Evolutionary conservation across 2,329 filamentous ascomycete genomes (phyloP), one percentile per base, ranked within the genome.

Genomic region (Trichoderma sp.): DNA sequence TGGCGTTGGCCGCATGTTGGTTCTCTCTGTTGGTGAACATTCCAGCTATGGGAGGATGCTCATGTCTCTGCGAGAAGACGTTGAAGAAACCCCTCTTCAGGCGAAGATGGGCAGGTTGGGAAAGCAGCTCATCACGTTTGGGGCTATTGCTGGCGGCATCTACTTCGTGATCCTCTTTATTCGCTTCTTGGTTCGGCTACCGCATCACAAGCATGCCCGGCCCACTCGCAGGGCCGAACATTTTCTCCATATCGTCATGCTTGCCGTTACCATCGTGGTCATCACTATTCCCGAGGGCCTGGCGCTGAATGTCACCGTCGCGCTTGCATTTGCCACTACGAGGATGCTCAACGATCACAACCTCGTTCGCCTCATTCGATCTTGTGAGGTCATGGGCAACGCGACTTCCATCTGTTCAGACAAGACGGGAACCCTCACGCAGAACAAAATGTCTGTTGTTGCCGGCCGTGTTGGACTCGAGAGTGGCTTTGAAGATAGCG

Each of bases 41-140:
- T 92, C 91, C 0, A 91, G 87, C 37, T 89, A 92, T 74, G 92
- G 92, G 68, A 92, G 92, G 75, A 93, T 89, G 3, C 86, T 94
- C 81, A 91, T 94, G 86, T 92, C 91, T 47, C 81, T 95, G 13
- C 88, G 91, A 71, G 91, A 92, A 73, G 90, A 93, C 71, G 88
- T 89, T 68, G 89, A 94, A 76, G 91, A 92, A 29, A 95, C 92
- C 1, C 92, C 92, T 4, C 71, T 95, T 8, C 92, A 95, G 77
- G 89, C 87, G 3, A 94, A 94, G 78, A 83, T 95, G 70, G 93
- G 94, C 72, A 84, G 89, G 4, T 83, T 95, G 21, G 92, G 92
- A 7, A 92, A 93, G 74, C 91, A 93, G 75, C 93, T 95, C 68
- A 82, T 82, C 29, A 77, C 79, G 1, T 79, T 82, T 67, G 81